Evolutionary conservation across 2,329 filamentous ascomycete genomes (phyloP), one percentile per base, ranked within the genome.

Genomic region (Penicillium sp.): DNA sequence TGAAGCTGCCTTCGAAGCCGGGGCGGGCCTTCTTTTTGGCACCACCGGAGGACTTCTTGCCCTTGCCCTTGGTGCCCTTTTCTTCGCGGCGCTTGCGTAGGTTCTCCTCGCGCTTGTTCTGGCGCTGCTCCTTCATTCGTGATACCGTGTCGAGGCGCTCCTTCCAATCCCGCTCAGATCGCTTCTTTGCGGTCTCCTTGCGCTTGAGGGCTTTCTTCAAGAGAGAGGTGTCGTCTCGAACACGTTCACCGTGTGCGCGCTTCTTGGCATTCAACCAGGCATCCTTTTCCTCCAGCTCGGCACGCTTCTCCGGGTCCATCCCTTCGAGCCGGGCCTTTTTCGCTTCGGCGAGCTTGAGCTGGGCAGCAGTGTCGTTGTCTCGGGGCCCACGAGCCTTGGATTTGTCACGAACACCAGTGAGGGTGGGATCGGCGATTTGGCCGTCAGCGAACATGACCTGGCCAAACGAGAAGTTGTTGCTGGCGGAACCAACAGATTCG

Each of bases 171-270:
- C 86, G 85, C 67, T 89, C 88, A 65, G 88, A 94, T 81, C 93
- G 95, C 71, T 84, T 85, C 81, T 96, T 97, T 45, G 80, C 76
- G 57, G 84, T 82, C 62, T 96, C 89, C 74, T 95, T 94, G 57
- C 91, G 84, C 79, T 96, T 96, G 57, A 97, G 76, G 0, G 90
- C 87, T 77, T 95, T 96, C 77, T 95, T 96, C 27, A 98, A 78
- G 48, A 95, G 73, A 39, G 80, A 82, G 54, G 89, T 88, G 66
- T 95, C 89, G 63, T 97, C 90, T 51, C 83, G 83, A 32, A 96
- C 85, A 65, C 88, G 87, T 64, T 95, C 90, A 42, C 93, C 93
- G 66, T 95, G 88, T 1, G 86, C 89, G 25, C 86, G 83, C 70
- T 89, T 88, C 70, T 91, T 86, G 2, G 93, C 93, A 41, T 87